Evolutionary conservation across 148 eudicot genomes (phyloP).

Genomic region (Cornus controversa): DNA sequence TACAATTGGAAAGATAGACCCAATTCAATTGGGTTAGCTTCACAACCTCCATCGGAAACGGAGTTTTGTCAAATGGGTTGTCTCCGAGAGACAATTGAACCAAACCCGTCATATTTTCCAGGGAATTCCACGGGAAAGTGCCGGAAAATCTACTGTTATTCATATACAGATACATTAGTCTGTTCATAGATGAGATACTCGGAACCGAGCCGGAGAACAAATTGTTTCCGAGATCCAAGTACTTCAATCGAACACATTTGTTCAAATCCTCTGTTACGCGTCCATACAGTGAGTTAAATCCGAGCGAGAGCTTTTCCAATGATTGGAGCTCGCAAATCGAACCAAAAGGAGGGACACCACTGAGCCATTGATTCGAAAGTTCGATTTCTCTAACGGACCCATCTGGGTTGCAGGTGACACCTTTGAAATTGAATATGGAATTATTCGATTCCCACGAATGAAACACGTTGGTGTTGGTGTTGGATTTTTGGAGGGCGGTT

Average conservation of each 20-base stretch:
- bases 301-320: conserved; percentile 62
- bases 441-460: conserved; percentile 29
- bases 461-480: conserved; percentile 33
- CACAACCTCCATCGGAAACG: conserved; percentile 45
- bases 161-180: conserved; percentile 39
- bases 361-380: conserved; percentile 47
- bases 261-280: conserved; percentile 24
- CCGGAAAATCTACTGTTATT: conserved; percentile 65
- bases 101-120: conserved; percentile 47
- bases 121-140: conserved; percentile 66
- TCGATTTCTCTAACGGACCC: conserved; percentile 44
- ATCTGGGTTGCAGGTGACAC: conserved; percentile 43
- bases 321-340: conserved; percentile 52
- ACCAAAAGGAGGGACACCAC: conserved; percentile 46
- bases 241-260: conserved; percentile 42
- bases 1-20: conserved; percentile 72
- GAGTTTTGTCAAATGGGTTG: conserved; percentile 48
- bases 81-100: conserved; percentile 63
- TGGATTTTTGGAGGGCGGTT: conserved; percentile 36
- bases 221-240: conserved; percentile 80
- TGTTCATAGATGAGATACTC: conserved; percentile 40
- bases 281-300: conserved; percentile 53
- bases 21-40: conserved; percentile 35
- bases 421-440: conserved; percentile 37
- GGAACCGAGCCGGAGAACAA: conserved; percentile 58